These are phyloP conservation scores for Oryza nivara DNA, from an alignment of 176 grass and related monocot species.

Conservation along the genomic window DNA sequence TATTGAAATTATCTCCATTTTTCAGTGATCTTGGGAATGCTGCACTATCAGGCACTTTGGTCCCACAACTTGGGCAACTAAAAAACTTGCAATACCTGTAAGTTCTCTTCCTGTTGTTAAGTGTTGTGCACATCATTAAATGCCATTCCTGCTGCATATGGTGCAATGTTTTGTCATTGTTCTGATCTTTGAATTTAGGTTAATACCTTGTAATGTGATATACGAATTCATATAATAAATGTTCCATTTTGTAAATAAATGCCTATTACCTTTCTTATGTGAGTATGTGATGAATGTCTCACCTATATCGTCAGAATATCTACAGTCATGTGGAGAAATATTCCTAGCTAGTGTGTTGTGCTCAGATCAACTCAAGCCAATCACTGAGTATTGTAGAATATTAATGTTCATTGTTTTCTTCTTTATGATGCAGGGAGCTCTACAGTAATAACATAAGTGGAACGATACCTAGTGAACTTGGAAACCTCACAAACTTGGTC, in stretches of 20 bases:
- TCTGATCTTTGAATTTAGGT: conserved; percentile 9
- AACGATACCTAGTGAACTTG: conserved; percentile 75
- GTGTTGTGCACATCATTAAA: background rate
- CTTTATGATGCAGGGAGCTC: conserved; percentile 65
- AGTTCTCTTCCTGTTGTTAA: conserved; percentile 45
- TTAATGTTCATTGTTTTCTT: conserved; percentile 33
- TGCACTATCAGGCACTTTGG: conserved; percentile 82
- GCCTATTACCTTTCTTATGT: background rate
- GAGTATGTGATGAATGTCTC: conserved; percentile 4
- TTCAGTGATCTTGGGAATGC: conserved; percentile 98
- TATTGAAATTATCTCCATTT: conserved; percentile 27
- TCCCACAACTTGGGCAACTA: conserved; percentile 86
- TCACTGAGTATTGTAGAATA: background rate
- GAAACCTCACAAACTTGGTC: conserved; percentile 85
- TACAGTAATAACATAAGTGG: conserved; percentile 96
- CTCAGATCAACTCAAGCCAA: background rate
- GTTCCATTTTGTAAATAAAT: background rate
- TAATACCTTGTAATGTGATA: background rate
- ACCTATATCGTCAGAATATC: background rate
- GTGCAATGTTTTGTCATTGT: conserved; percentile 15
- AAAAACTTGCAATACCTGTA: conserved; percentile 97
- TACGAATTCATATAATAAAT: conserved; percentile 18
- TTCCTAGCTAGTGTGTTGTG: background rate
- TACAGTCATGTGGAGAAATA: background rate
- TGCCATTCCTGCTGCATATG: conserved; percentile 19